These are phyloP conservation scores for Talaromyces sp. DNA, from an alignment of 2,329 filamentous ascomycete species.

Conservation along the genomic window DNA sequence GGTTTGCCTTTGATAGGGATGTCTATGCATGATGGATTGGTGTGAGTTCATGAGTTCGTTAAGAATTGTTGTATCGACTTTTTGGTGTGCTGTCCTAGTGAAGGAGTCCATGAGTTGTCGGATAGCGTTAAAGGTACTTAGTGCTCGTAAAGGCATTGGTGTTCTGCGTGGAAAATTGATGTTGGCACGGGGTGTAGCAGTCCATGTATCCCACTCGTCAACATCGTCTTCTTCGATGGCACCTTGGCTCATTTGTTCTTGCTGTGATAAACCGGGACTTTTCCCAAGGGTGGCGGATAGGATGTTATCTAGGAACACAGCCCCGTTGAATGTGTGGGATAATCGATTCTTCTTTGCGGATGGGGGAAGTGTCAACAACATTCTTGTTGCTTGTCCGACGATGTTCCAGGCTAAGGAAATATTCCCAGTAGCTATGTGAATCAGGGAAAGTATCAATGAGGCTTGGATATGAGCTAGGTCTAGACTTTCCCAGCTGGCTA, in stretches of 20 bases:
- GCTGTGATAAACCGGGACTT: slow-evolving; percentile 10
- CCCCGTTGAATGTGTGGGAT: slow-evolving; percentile 17
- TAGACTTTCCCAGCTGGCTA: slow-evolving; percentile 44
- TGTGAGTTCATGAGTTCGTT: background rate
- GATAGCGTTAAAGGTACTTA: slow-evolving; percentile 19
- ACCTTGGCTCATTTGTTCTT: slow-evolving; percentile 6
- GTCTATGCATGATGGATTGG: background rate
- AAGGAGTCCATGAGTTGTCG: slow-evolving; percentile 13
- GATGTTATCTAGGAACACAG: slow-evolving; percentile 20
- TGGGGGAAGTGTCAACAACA: slow-evolving; percentile 26
- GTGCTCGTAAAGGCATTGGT: slow-evolving; percentile 12
- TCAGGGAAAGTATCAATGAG: slow-evolving; percentile 59
- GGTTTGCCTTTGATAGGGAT: slow-evolving; percentile 4
- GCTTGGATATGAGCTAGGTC: slow-evolving; percentile 54
- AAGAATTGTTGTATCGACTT: background rate
- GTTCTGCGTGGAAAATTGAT: background rate
- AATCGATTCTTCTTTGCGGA: slow-evolving; percentile 9
- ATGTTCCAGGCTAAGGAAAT: slow-evolving; percentile 61
- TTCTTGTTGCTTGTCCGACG: slow-evolving; percentile 58
- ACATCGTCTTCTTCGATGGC: slow-evolving; percentile 19
- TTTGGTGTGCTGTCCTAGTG: background rate
- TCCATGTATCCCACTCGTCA: slow-evolving; percentile 25
- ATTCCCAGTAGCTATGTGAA: slow-evolving; percentile 59
- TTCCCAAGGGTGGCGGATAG: slow-evolving; percentile 11
- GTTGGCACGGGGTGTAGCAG: background rate